phyloP scores from a whole-genome alignment of 2,329 filamentous ascomycete genomes.

The Mycogone perniciosa region DNA sequence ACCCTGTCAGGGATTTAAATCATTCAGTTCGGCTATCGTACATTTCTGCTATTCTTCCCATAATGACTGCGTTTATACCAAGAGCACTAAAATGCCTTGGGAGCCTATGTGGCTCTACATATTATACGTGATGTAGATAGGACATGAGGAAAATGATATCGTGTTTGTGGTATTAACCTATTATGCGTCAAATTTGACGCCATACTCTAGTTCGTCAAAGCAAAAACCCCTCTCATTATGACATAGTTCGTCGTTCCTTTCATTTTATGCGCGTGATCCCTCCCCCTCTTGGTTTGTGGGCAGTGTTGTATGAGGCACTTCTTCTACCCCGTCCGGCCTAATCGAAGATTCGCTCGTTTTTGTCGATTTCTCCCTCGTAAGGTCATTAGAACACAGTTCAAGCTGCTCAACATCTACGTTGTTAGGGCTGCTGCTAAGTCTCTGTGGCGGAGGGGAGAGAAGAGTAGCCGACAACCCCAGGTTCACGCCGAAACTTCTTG shows the following conservation, averaged over 20 bases:
- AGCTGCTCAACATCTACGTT: slow-evolving; percentile 2
- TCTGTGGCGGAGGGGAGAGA: neutral
- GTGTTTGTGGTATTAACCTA: too few species aligned
- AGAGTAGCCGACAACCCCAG: neutral
- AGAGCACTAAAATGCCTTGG: too few species aligned
- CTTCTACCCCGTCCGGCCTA: neutral
- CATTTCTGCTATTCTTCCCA: too few species aligned
- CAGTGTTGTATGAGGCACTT: neutral
- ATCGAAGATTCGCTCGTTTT: slow-evolving; percentile 1
- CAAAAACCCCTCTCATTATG: neutral
- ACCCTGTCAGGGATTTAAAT: too few species aligned
- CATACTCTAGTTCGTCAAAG: too few species aligned
- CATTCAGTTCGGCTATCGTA: too few species aligned
- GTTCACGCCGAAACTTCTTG: slow-evolving; percentile 6
- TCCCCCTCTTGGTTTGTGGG: too few species aligned
- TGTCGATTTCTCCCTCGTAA: neutral
- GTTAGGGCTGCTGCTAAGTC: slow-evolving; percentile 1
- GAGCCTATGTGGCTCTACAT: too few species aligned
- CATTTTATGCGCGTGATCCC: neutral
- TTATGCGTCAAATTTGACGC: too few species aligned
- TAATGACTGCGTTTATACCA: too few species aligned
- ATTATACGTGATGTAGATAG: too few species aligned
- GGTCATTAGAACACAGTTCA: slow-evolving; percentile 1
- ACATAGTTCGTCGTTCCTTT: neutral
- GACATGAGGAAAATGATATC: too few species aligned